Percentiles rank a stretch among this genome's conserved stretches.
These are phyloP conservation scores for Suillus subluteus DNA, from an alignment of 768 basidiomycete genomes.

Conservation along the genomic window DNA sequence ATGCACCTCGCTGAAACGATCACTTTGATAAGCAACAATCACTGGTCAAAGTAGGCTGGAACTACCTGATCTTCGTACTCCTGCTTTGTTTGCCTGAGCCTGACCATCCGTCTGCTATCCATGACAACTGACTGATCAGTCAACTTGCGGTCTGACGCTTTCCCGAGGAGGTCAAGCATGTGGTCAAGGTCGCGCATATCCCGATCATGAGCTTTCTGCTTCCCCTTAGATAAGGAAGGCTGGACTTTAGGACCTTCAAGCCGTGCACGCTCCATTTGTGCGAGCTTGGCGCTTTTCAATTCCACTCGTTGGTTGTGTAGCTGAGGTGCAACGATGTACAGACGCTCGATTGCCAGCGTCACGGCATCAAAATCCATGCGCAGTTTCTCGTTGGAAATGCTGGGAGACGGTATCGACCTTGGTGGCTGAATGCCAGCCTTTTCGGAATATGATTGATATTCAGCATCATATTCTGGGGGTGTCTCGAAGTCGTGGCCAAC, in stretches of 20 bases:
- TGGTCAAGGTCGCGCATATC: conserved; percentile 62
- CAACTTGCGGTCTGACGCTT: conserved; percentile 69
- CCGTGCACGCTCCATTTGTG: conserved; percentile 74
- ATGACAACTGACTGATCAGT: conserved; percentile 72
- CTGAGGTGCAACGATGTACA: conserved; percentile 87
- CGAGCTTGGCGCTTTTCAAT: conserved; percentile 69
- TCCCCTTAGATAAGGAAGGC: conserved; percentile 40
- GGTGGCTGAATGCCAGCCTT: conserved; percentile 15
- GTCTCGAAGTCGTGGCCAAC: conserved; percentile 24
- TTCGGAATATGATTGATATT: conserved; percentile 13
- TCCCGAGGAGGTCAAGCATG: conserved; percentile 72
- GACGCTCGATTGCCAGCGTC: conserved; percentile 84
- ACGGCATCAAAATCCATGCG: conserved; percentile 83
- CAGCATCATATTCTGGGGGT: conserved; percentile 31
- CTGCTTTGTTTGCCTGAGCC: conserved; percentile 56
- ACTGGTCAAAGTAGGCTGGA: background rate
- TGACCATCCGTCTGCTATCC: conserved; percentile 59
- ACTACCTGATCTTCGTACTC: conserved; percentile 68
- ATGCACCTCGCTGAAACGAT: conserved; percentile 60
- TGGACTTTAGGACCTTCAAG: conserved; percentile 38
- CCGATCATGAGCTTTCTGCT: conserved; percentile 49
- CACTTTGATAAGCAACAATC: conserved; percentile 14
- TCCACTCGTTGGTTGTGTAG: conserved; percentile 93
- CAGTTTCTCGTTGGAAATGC: conserved; percentile 41
- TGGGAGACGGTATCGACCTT: conserved; percentile 18